phyloP scores from a whole-genome alignment of 2,329 filamentous ascomycete genomes.

The Apiospora marii region DNA sequence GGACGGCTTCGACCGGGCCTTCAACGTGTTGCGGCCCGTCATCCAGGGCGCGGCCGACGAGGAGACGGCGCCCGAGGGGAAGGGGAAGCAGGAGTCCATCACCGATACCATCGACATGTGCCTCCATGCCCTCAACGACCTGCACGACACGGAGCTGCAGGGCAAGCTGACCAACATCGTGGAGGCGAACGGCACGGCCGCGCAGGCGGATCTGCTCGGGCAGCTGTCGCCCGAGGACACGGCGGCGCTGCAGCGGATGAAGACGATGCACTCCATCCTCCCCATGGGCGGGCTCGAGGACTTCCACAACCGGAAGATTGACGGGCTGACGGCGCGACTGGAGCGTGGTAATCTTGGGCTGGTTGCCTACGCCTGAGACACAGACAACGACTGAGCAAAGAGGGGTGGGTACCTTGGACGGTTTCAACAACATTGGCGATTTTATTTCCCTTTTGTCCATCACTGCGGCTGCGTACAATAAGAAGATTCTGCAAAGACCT shows the following conservation, averaged over 20 bases:
- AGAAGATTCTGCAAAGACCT: no score
- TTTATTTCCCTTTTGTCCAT: no score
- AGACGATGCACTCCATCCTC: no score
- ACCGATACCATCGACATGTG: background rate
- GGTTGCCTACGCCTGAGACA: background rate
- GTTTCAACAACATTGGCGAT: no score
- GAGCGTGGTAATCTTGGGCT: background rate
- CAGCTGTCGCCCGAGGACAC: background rate
- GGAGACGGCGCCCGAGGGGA: background rate
- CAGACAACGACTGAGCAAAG: no score
- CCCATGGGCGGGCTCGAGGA: no score
- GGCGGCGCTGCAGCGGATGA: no score
- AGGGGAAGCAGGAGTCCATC: background rate
- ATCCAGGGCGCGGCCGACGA: constrained; percentile 2
- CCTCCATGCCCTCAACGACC: background rate
- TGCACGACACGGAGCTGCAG: background rate
- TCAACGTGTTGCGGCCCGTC: constrained; percentile 31
- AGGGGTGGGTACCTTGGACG: no score
- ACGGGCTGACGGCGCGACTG: constrained; percentile 7
- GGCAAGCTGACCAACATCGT: background rate
- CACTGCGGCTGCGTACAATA: no score
- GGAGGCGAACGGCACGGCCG: background rate
- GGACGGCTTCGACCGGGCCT: constrained; percentile 51
- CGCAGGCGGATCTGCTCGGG: background rate
- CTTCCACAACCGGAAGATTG: background rate